These are phyloP conservation scores for Serendipita indica DNA, from an alignment of 768 basidiomycete species.

Conservation along the genomic window DNA sequence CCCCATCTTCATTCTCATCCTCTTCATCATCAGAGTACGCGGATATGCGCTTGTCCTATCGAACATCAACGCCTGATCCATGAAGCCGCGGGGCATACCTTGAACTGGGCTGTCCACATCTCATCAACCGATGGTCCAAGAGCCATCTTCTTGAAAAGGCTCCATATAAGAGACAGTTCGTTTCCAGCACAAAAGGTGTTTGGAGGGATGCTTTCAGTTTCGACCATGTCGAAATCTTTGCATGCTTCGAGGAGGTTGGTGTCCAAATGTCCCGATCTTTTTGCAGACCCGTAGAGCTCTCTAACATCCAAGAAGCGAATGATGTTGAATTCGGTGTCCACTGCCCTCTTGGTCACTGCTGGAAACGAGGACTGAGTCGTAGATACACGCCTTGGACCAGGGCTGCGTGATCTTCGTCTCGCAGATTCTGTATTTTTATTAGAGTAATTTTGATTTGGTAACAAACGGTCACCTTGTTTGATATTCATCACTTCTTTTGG, in stretches of 20 bases:
- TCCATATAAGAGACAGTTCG: neutral
- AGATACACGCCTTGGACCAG: neutral
- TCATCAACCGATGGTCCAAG: neutral
- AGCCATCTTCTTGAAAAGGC: slow-evolving; percentile 1
- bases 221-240: neutral
- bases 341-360: neutral
- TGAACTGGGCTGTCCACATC: slow-evolving; percentile 7
- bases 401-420: neutral
- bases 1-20: neutral
- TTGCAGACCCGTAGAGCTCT: neutral
- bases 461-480: neutral
- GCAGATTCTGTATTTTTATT: neutral
- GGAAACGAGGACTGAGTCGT: neutral
- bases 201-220: neutral
- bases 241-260: neutral
- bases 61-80: neutral
- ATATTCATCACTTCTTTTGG: neutral
- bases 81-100: neutral
- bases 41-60: neutral
- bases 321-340: neutral
- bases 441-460: neutral
- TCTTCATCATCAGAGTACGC: neutral
- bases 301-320: neutral
- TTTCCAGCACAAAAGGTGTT: slow-evolving; percentile 1
- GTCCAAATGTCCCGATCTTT: neutral